phyloP scores from a whole-genome alignment of 225 moss, liverwort and hornwort species.

The Physcomitrium patens region DNA sequence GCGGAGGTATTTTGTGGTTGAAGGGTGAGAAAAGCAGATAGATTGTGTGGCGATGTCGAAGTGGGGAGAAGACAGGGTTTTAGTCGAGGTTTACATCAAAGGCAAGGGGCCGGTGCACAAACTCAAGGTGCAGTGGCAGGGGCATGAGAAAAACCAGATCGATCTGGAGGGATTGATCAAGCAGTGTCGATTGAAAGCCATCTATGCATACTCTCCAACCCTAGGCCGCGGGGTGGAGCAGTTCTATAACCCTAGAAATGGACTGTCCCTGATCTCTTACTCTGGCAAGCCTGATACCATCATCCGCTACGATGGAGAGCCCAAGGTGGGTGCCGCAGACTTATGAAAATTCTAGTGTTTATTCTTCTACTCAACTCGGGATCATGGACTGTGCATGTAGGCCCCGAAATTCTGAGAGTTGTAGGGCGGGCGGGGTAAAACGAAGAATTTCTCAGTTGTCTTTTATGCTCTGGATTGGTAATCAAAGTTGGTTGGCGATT shows the following conservation, averaged over 20 bases:
- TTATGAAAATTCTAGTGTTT: background rate
- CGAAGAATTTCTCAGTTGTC: background rate
- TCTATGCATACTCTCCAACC: constrained; percentile 51
- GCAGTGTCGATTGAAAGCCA: constrained; percentile 44
- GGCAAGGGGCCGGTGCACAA: constrained; percentile 61
- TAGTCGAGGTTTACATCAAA: constrained; percentile 53
- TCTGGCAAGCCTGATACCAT: constrained; percentile 49
- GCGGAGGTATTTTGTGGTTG: background rate
- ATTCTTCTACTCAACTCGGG: background rate
- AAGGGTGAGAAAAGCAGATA: background rate
- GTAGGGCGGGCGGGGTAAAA: background rate
- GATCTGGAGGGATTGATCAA: constrained; percentile 49
- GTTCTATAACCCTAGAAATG: constrained; percentile 49
- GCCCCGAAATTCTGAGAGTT: background rate
- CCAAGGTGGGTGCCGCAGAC: constrained; percentile 37
- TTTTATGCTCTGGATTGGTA: background rate
- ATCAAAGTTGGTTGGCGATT: background rate
- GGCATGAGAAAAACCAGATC: constrained; percentile 52
- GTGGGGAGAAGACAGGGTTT: constrained; percentile 54
- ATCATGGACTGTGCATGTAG: background rate
- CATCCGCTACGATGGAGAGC: constrained; percentile 58
- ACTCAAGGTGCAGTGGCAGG: constrained; percentile 53
- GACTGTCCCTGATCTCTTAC: constrained; percentile 47
- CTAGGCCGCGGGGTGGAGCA: constrained; percentile 56
- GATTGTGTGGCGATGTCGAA: constrained; percentile 44